Evolutionary conservation across 2,329 filamentous ascomycete species (phyloP), one percentile per base, ranked within the genome.

Genomic region (Coniochaeta sp.): DNA sequence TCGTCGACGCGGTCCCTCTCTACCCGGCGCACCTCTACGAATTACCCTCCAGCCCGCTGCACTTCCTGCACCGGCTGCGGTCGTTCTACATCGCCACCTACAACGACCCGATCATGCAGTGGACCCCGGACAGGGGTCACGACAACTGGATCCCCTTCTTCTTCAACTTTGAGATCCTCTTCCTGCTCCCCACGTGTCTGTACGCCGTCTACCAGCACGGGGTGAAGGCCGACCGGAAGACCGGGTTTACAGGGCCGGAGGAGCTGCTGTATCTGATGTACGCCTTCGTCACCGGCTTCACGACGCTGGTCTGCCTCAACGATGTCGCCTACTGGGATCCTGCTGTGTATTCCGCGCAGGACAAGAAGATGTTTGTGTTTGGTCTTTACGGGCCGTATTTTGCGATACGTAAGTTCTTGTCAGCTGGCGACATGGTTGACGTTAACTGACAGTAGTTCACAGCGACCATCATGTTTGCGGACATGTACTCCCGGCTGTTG

Each of bases 401-500:
- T 12, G 68, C 79, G 1, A 70, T 85, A 57, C 81, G 83, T 86
- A 65, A 78, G 82, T 55, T 12, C 5, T n/a, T n/a, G n/a, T n/a
- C 4, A 14, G 10, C 22, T 24, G 36, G 55, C 58, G 17, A 60
- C 14, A n/a, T 12, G 24, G 3, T 6, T 19, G 17, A 44, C 22
- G 30, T n/a, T 17, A 3, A 55, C 59, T 64, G 22, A 57, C 58
- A 7, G 17, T 57, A n/a, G 4, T 32, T 2, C 30, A 3, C 44
- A 85, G 83, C 83, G 16, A 63, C 74, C 0, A 14, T 83, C 1
- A 74, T 85, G 69, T 79, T 77, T 10, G 64, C 76, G 24, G 83
- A 86, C 64, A 85, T 86, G 83, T 82, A 78, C 57, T 57, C 67
- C 38, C 75, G 83, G n/a, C 70, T 86, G 1, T 66, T 82, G 9